phyloP scores from a whole-genome alignment of 306 rosid species.

The Trifolium subterraneum region DNA sequence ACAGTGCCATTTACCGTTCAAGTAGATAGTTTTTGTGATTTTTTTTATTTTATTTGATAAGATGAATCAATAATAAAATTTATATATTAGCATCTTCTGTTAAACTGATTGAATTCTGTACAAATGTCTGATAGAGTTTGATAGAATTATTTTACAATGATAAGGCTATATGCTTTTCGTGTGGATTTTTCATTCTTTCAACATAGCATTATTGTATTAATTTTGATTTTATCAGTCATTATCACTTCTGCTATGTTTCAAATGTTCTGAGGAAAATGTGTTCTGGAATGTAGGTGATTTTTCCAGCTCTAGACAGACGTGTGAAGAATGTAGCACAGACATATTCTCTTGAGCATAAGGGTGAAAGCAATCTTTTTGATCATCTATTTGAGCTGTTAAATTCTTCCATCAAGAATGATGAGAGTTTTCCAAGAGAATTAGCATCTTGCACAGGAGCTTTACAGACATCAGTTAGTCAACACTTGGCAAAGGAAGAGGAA shows the following conservation, averaged over 20 bases:
- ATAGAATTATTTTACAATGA: slow-evolving; percentile 8
- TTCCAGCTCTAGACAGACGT: slow-evolving; percentile 96
- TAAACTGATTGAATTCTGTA: slow-evolving; percentile 15
- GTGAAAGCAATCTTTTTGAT: slow-evolving; percentile 91
- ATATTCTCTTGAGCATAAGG: slow-evolving; percentile 97
- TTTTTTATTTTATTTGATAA: slow-evolving; percentile 4
- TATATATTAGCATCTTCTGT: not conserved
- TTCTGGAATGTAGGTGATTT: slow-evolving; percentile 77
- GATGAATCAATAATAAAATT: slow-evolving; percentile 9
- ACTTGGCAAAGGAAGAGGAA: slow-evolving; percentile 99
- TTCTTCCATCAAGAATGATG: slow-evolving; percentile 65
- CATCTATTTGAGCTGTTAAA: slow-evolving; percentile 82
- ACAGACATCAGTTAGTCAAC: slow-evolving; percentile 92
- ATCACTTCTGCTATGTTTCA: slow-evolving; percentile 30
- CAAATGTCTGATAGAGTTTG: slow-evolving; percentile 32
- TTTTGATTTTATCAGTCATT: slow-evolving; percentile 27
- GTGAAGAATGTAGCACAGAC: slow-evolving; percentile 99
- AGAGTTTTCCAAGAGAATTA: slow-evolving; percentile 85
- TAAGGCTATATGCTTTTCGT: slow-evolving; percentile 12
- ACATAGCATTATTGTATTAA: slow-evolving; percentile 27
- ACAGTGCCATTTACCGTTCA: not conserved
- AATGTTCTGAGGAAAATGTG: slow-evolving; percentile 41
- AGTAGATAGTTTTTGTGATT: not conserved
- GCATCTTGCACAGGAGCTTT: slow-evolving; percentile 96
- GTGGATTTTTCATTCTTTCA: slow-evolving; percentile 17